Evolutionary conservation across 164 flowering plant species (phyloP).

Genomic region (Platanus orientalis): DNA sequence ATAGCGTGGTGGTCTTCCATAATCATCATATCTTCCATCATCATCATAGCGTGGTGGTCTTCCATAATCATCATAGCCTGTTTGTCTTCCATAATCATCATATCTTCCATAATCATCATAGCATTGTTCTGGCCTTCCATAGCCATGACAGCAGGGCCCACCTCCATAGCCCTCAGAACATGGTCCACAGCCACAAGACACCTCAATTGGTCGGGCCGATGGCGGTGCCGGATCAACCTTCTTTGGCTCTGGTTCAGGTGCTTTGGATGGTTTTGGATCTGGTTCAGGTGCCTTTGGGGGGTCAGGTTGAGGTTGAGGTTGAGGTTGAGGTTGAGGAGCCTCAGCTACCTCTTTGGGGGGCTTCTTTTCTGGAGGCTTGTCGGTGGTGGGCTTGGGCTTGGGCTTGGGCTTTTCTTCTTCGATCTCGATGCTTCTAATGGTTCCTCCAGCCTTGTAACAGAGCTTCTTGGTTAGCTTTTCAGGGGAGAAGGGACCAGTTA

Average conservation of each 20-base stretch:
- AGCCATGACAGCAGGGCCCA: conserved; percentile 17
- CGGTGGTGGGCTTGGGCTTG: conserved; percentile 1
- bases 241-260: not conserved
- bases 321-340: not conserved
- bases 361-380: not conserved
- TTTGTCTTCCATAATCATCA: too few species aligned
- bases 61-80: too few species aligned
- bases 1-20: too few species aligned
- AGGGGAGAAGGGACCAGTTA: conserved; percentile 57
- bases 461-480: conserved; percentile 48
- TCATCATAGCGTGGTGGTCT: not conserved
- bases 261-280: not conserved
- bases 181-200: conserved; percentile 5
- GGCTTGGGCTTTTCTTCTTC: conserved; percentile 20
- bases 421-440: conserved; percentile 52
- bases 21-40: not conserved
- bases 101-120: not conserved
- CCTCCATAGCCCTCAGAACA: conserved; percentile 17
- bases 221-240: not conserved
- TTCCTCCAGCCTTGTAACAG: conserved; percentile 37
- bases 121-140: not conserved
- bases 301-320: not conserved
- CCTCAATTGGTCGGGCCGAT: not conserved
- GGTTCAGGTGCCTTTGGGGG: not conserved
- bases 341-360: too few species aligned